Evolutionary conservation across 2,329 filamentous ascomycete genomes (phyloP).

Genomic region (Trichophyton schoenleinii): DNA sequence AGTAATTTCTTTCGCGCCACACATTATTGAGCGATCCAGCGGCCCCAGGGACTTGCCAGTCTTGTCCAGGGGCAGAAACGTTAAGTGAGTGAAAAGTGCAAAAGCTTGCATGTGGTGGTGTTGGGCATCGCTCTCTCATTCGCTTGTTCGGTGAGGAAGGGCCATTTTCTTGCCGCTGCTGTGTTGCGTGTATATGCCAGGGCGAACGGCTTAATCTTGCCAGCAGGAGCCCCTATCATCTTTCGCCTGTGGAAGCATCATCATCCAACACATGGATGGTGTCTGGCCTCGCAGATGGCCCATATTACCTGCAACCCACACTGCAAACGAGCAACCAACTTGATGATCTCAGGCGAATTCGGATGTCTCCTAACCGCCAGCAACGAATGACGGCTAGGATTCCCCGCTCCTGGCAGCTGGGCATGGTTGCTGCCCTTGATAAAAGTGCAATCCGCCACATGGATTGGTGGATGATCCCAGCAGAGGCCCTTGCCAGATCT

Average conservation of each 20-base stretch:
- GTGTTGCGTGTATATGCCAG: neutral
- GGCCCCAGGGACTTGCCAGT: neutral
- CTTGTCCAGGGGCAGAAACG: neutral
- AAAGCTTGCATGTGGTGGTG: constrained; percentile 1
- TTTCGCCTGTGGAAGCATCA: neutral
- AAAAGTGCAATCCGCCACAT: neutral
- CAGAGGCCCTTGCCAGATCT: neutral
- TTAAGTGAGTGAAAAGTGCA: neutral
- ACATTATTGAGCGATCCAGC: neutral
- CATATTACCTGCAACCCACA: neutral
- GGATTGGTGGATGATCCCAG: neutral
- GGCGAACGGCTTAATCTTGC: constrained; percentile 2
- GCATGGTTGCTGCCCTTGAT: neutral
- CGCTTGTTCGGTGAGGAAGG: neutral
- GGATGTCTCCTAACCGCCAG: neutral
- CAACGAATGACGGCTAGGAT: neutral
- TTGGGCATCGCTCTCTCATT: neutral
- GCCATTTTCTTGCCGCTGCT: neutral
- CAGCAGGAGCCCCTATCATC: neutral
- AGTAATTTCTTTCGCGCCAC: neutral
- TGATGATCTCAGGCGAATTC: neutral
- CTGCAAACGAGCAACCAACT: neutral
- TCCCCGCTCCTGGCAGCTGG: neutral
- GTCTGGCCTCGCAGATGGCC: neutral
- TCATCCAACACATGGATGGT: neutral